Evolutionary conservation across 2,329 filamentous ascomycete genomes (phyloP).

Genomic region (Colletotrichum liriopes): DNA sequence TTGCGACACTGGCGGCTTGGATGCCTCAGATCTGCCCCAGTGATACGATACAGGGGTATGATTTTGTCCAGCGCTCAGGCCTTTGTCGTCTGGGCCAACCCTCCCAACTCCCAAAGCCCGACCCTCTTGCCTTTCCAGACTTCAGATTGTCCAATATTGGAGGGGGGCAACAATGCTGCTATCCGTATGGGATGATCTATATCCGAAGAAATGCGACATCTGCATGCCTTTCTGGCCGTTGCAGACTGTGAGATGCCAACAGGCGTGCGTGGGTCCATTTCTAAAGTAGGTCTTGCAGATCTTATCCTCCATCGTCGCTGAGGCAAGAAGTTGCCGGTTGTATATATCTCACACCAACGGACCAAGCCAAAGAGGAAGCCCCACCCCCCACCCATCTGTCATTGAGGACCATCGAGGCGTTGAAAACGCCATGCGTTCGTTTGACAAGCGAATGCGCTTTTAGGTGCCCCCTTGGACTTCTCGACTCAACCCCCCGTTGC

Average conservation of each 20-base stretch:
- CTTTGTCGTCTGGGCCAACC: slow-evolving; percentile 1
- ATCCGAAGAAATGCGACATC: slow-evolving; percentile 25
- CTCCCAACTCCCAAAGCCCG: slow-evolving; percentile 1
- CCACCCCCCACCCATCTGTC: not conserved
- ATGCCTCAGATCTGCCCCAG: slow-evolving; percentile 40
- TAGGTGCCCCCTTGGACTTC: not conserved
- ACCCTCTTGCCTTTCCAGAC: slow-evolving; percentile 4
- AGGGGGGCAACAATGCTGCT: slow-evolving; percentile 13
- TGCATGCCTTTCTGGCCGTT: slow-evolving; percentile 19
- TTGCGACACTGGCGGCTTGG: slow-evolving; percentile 41
- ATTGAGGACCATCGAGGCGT: not conserved
- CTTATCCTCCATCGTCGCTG: not conserved
- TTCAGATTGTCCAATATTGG: slow-evolving; percentile 9
- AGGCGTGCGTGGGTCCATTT: not conserved
- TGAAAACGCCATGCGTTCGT: not conserved
- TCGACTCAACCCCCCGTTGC: not conserved
- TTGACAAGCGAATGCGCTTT: slow-evolving; percentile 8
- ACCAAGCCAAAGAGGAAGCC: not conserved
- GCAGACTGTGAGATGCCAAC: slow-evolving; percentile 1
- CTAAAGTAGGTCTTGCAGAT: slow-evolving; percentile 13
- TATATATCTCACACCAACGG: slow-evolving; percentile 15
- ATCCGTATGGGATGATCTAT: slow-evolving; percentile 29
- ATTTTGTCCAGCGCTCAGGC: slow-evolving; percentile 22
- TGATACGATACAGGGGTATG: slow-evolving; percentile 37
- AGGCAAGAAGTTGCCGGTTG: not conserved